Percentiles rank a stretch among this genome's conserved stretches.
These are phyloP conservation scores for Alternaria rosae DNA, from an alignment of 2,329 filamentous ascomycete species.

Conservation along the genomic window DNA sequence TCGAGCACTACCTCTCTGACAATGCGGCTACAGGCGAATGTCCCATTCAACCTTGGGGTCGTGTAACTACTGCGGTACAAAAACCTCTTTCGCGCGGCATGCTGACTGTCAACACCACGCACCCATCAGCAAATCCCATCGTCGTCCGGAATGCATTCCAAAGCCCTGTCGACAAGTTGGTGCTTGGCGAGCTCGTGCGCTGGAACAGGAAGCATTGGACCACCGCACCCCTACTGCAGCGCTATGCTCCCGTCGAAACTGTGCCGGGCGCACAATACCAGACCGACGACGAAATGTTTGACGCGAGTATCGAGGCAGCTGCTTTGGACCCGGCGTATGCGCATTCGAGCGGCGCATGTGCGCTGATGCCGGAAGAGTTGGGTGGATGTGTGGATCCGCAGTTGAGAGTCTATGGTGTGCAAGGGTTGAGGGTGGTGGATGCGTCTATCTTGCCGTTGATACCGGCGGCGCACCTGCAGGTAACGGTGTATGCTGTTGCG, in stretches of 20 bases:
- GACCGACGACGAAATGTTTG: constrained; percentile 26
- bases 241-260: constrained; percentile 38
- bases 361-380: constrained; percentile 31
- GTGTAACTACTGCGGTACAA: constrained; percentile 12
- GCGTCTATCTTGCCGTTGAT: constrained; percentile 30
- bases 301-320: constrained; percentile 5
- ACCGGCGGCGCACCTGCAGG: constrained; percentile 27
- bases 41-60: constrained; percentile 22
- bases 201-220: constrained; percentile 44
- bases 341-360: constrained; percentile 23
- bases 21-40: constrained; percentile 37
- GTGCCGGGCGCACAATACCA: constrained; percentile 29
- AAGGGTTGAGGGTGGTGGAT: constrained; percentile 33
- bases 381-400: constrained; percentile 26
- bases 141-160: constrained; percentile 38
- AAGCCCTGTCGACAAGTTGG: constrained; percentile 42
- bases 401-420: constrained; percentile 26
- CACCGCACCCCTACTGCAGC: constrained; percentile 36
- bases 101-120: constrained; percentile 42
- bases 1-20: constrained; percentile 7
- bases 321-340: constrained; percentile 19
- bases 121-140: constrained; percentile 36
- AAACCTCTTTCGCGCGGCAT: constrained; percentile 42
- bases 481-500: constrained; percentile 36
- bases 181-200: constrained; percentile 40